Percentiles rank a stretch among this genome's conserved stretches.
These are phyloP conservation scores for Pseudogymnoascus sp. DNA, from an alignment of 2,329 filamentous ascomycete genomes.

Conservation along the genomic window DNA sequence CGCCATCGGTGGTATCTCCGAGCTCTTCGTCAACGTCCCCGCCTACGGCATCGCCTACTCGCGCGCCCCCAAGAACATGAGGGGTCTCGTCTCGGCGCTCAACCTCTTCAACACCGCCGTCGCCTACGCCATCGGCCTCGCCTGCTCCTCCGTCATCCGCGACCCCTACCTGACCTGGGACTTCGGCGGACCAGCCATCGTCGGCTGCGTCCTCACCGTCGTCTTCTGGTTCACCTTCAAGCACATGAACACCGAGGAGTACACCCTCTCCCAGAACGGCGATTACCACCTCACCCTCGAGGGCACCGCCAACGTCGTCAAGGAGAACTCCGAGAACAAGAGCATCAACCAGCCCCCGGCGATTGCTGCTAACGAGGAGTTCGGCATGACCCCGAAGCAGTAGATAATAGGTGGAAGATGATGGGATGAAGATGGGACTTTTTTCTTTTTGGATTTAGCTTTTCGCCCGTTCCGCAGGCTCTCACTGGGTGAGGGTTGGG, in stretches of 20 bases:
- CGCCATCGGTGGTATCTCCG: slow-evolving; percentile 42
- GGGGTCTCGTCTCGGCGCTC: slow-evolving; percentile 41
- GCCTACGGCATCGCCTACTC: slow-evolving; percentile 46
- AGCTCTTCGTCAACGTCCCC: slow-evolving; percentile 45
- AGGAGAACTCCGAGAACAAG: slow-evolving; percentile 15
- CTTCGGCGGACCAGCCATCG: slow-evolving; percentile 41
- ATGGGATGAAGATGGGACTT: not conserved
- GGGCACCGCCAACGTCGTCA: slow-evolving; percentile 12
- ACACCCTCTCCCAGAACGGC: slow-evolving; percentile 36
- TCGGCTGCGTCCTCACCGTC: slow-evolving; percentile 36
- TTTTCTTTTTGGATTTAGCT: not conserved
- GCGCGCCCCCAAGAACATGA: slow-evolving; percentile 43
- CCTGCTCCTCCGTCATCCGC: slow-evolving; percentile 37
- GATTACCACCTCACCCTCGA: slow-evolving; percentile 35
- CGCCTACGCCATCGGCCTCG: slow-evolving; percentile 39
- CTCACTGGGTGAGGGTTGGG: not conserved
- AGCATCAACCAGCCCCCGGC: slow-evolving; percentile 10
- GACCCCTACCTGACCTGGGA: slow-evolving; percentile 45
- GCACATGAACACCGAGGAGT: slow-evolving; percentile 41
- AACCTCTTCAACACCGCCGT: slow-evolving; percentile 41
- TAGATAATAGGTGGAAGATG: not conserved
- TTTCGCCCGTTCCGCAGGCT: not conserved
- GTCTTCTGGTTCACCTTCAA: slow-evolving; percentile 41
- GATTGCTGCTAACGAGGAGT: slow-evolving; percentile 14
- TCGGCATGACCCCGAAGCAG: slow-evolving; percentile 13